phyloP scores from a whole-genome alignment of 768 basidiomycete genomes.

The Lentinula guzmanii region DNA sequence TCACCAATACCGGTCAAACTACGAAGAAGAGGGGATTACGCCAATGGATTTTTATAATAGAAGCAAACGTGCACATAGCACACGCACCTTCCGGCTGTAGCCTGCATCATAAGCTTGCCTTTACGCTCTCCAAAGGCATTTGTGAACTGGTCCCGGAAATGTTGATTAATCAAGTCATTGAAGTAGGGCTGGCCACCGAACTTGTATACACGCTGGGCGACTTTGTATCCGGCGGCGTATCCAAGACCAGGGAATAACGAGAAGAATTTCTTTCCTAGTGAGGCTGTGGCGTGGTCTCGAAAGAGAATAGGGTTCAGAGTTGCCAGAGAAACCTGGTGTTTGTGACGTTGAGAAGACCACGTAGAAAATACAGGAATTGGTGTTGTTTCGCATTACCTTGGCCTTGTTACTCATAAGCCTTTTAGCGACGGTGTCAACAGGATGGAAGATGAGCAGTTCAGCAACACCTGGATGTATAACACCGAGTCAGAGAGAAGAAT shows the following conservation, averaged over 20 bases:
- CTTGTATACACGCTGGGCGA: slow-evolving; percentile 92
- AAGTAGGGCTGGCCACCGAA: slow-evolving; percentile 99
- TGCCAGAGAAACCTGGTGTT: slow-evolving; percentile 52
- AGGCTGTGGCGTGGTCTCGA: slow-evolving; percentile 70
- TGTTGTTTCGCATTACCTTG: slow-evolving; percentile 39
- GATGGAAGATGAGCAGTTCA: slow-evolving; percentile 93
- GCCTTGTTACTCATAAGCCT: slow-evolving; percentile 97
- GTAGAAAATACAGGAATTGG: no score
- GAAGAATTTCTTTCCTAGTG: slow-evolving; percentile 62
- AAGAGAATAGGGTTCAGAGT: slow-evolving; percentile 79
- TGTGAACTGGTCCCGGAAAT: slow-evolving; percentile 80
- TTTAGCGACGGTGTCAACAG: slow-evolving; percentile 97
- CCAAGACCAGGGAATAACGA: slow-evolving; percentile 98
- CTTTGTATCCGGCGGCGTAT: slow-evolving; percentile 97
- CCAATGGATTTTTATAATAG: neutral
- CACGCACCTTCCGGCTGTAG: slow-evolving; percentile 82
- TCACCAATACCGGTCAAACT: slow-evolving; percentile 86
- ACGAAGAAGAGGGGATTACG: slow-evolving; percentile 8
- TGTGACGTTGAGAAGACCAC: neutral
- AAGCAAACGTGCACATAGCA: neutral
- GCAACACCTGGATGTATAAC: slow-evolving; percentile 62
- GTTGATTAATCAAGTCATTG: slow-evolving; percentile 80
- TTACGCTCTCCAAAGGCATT: slow-evolving; percentile 88
- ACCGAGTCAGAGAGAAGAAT: slow-evolving; percentile 6
- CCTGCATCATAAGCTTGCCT: slow-evolving; percentile 95